These are phyloP conservation scores for Phytopythium oedochilum DNA, from an alignment of 352 stramenopile genomes.

Conservation along the genomic window DNA sequence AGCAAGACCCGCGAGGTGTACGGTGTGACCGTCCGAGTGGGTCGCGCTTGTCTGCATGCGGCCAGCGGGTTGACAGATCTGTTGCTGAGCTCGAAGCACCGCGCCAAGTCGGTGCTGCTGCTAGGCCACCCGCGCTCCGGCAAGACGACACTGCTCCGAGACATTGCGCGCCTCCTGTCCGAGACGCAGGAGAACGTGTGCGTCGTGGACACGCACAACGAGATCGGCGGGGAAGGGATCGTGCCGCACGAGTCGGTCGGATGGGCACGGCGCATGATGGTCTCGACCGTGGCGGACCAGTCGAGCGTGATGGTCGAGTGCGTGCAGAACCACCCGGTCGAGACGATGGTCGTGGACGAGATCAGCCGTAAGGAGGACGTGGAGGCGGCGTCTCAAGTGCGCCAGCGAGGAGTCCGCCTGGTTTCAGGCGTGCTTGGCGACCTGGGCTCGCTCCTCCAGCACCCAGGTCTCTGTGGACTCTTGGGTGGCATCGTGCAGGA, in stretches of 20 bases:
- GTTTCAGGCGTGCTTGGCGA: constrained; percentile 58
- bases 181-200: background rate
- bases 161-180: background rate
- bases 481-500: constrained; percentile 73
- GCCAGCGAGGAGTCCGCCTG: background rate
- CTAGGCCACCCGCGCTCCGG: background rate
- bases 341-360: background rate
- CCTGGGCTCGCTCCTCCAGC: constrained; percentile 75
- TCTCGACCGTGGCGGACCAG: background rate
- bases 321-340: background rate
- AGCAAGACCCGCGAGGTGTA: constrained; percentile 51
- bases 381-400: background rate
- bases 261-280: background rate
- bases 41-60: constrained; percentile 52
- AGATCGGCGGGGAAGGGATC: background rate
- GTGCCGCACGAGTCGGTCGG: background rate
- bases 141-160: constrained; percentile 3
- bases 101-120: constrained; percentile 8
- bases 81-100: constrained; percentile 37
- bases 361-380: background rate
- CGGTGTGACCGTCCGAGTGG: constrained; percentile 72
- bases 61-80: constrained; percentile 65
- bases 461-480: constrained; percentile 69
- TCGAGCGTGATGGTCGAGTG: background rate
- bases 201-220: constrained; percentile 3